These are phyloP conservation scores for Aspergillus calidoustus DNA, from an alignment of 2,329 filamentous ascomycete species.

Conservation along the genomic window DNA sequence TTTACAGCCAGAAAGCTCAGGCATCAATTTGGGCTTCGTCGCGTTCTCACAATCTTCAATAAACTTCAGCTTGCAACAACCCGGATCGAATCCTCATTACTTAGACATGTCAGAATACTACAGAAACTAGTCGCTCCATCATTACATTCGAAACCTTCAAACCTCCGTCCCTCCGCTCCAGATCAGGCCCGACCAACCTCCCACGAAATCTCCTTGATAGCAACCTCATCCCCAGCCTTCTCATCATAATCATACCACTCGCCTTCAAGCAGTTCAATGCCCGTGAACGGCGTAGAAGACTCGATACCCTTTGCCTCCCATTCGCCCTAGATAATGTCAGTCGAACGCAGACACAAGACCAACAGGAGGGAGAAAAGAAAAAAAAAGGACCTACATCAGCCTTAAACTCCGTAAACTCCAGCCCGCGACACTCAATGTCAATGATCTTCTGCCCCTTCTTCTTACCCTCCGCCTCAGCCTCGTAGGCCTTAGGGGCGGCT, in stretches of 20 bases:
- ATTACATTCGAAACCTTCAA: background rate
- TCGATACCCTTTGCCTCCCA: slow-evolving; percentile 86
- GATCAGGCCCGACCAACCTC: slow-evolving; percentile 73
- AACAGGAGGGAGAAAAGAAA: background rate
- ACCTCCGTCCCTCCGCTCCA: background rate
- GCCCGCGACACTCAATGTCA: slow-evolving; percentile 89
- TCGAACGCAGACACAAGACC: background rate
- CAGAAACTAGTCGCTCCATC: background rate
- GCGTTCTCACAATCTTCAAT: background rate
- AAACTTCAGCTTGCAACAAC: no score
- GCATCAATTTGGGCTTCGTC: background rate
- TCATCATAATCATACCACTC: slow-evolving; percentile 99
- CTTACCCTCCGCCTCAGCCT: slow-evolving; percentile 32
- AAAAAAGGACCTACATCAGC: slow-evolving; percentile 68
- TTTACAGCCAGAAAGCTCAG: slow-evolving; percentile 7
- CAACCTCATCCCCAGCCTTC: slow-evolving; percentile 88
- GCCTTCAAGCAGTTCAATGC: slow-evolving; percentile 81
- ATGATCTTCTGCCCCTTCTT: slow-evolving; percentile 79
- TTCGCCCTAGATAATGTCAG: slow-evolving; percentile 66
- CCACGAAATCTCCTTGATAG: slow-evolving; percentile 88
- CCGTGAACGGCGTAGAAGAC: slow-evolving; percentile 78
- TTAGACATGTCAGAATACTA: slow-evolving; percentile 22
- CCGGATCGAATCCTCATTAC: slow-evolving; percentile 1
- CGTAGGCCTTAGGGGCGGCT: slow-evolving; percentile 72
- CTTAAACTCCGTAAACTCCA: slow-evolving; percentile 90